phyloP scores from a whole-genome alignment of 345 rosid genomes.

The Eucalyptus virginea region DNA sequence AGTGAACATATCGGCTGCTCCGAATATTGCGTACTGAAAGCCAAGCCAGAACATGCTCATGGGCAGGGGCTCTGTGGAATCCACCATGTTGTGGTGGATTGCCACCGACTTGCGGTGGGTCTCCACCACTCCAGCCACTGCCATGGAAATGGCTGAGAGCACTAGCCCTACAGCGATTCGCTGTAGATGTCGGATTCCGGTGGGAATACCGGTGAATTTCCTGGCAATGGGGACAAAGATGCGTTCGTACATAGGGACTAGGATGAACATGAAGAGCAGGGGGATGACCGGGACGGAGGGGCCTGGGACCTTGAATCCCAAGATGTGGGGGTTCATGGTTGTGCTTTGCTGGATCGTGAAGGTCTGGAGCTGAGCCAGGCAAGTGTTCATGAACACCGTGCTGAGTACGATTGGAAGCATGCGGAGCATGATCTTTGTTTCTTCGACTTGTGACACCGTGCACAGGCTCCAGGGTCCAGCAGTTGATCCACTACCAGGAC shows the following conservation, averaged over 20 bases:
- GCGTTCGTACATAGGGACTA: constrained; percentile 38
- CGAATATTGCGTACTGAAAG: constrained; percentile 36
- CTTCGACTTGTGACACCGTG: constrained; percentile 56
- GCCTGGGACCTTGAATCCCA: constrained; percentile 34
- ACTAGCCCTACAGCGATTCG: constrained; percentile 39
- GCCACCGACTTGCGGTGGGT: constrained; percentile 34
- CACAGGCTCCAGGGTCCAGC: constrained; percentile 37
- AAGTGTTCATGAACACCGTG: constrained; percentile 61
- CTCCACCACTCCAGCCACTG: constrained; percentile 41
- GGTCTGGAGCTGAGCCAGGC: constrained; percentile 61
- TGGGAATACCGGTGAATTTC: constrained; percentile 37
- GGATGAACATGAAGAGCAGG: constrained; percentile 27
- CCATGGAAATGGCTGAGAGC: constrained; percentile 49
- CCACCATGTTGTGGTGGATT: constrained; percentile 29
- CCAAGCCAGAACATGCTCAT: constrained; percentile 55
- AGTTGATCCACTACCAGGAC: background rate
- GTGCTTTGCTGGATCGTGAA: constrained; percentile 51
- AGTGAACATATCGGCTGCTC: constrained; percentile 56
- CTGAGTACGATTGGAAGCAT: constrained; percentile 47
- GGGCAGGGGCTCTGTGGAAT: constrained; percentile 33
- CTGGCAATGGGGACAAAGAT: constrained; percentile 41
- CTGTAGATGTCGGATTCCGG: constrained; percentile 45
- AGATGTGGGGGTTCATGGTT: constrained; percentile 32
- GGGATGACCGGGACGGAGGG: constrained; percentile 52
- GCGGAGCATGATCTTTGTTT: constrained; percentile 43